Conservation (phyloP, 371 early-diverging fungal species). For the Mucor plumbeus region DNA sequence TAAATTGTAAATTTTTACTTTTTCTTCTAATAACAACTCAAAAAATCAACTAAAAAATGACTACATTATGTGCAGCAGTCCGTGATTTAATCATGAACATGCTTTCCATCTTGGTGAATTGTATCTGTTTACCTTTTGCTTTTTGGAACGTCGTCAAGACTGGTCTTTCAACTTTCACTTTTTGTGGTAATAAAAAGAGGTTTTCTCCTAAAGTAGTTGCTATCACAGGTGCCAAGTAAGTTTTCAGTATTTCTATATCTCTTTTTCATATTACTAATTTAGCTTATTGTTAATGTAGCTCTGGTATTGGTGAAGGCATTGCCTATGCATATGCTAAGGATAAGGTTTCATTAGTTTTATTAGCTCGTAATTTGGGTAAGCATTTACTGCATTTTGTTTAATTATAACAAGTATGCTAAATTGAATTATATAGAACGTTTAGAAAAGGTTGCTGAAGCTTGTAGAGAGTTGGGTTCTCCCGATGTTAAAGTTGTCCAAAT, state of each 20-base stretch:
- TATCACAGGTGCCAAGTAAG: slow-evolving; percentile 33
- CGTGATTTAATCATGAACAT: slow-evolving; percentile 24
- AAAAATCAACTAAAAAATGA: slow-evolving; percentile 4
- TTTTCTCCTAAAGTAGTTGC: slow-evolving; percentile 26
- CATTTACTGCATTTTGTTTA: too few species aligned
- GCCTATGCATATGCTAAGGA: slow-evolving; percentile 23
- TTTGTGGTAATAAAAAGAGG: slow-evolving; percentile 2
- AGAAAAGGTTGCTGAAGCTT: slow-evolving; percentile 24
- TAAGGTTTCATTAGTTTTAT: slow-evolving; percentile 22
- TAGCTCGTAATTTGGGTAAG: slow-evolving; percentile 29
- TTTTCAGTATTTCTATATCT: neutral
- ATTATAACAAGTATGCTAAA: neutral
- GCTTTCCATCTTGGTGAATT: slow-evolving; percentile 8
- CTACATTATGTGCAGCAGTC: slow-evolving; percentile 10
- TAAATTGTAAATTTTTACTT: too few species aligned
- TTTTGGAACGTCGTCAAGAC: slow-evolving; percentile 14
- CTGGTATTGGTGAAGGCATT: slow-evolving; percentile 31
- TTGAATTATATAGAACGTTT: slow-evolving; percentile 16
- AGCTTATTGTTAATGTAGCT: neutral
- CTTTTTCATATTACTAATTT: neutral
- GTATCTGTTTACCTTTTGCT: slow-evolving; percentile 15
- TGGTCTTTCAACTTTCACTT: neutral
- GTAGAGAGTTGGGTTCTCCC: slow-evolving; percentile 24
- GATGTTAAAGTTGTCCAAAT: slow-evolving; percentile 29
- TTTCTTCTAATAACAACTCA: too few species aligned